Percentiles rank a stretch among this genome's conserved stretches.
Evolutionary conservation across 768 basidiomycete species (phyloP).

Genomic region (Hygrocybe punicea): DNA sequence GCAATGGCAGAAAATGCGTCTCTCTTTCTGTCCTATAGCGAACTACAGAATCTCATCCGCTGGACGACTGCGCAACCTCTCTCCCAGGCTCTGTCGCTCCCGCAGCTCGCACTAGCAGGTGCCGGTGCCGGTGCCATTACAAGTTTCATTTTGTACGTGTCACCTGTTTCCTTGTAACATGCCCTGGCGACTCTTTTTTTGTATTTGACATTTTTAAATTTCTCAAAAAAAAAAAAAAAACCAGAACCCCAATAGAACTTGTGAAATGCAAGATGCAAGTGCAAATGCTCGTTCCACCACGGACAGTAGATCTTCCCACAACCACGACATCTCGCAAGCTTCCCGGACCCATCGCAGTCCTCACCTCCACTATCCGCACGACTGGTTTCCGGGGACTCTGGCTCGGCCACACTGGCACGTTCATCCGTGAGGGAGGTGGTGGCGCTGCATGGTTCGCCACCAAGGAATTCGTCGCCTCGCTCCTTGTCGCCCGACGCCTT

Average conservation of each 20-base stretch:
- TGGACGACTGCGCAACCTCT: conserved; percentile 31
- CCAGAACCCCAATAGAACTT: conserved; percentile 83
- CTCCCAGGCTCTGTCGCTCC: conserved; percentile 52
- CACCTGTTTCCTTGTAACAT: too few relatives aligned
- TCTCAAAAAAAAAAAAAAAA: too few relatives aligned
- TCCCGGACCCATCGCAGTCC: conserved; percentile 67
- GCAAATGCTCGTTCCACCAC: conserved; percentile 57
- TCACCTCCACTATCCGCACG: conserved; percentile 51
- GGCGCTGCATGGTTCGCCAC: conserved; percentile 83
- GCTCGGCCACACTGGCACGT: conserved; percentile 82
- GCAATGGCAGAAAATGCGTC: conserved; percentile 93
- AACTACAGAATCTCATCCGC: conserved; percentile 65
- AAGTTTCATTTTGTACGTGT: conserved; percentile 79
- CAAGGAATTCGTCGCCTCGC: conserved; percentile 71
- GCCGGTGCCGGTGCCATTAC: conserved; percentile 82
- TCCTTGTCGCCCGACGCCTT: conserved; percentile 52
- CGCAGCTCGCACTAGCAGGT: conserved; percentile 76
- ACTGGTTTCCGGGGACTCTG: conserved; percentile 71
- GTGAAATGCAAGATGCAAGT: conserved; percentile 95
- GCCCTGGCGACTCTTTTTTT: too few relatives aligned
- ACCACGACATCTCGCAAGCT: conserved; percentile 30
- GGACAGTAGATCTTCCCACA: conserved; percentile 8
- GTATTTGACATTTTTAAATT: too few relatives aligned
- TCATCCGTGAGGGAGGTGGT: conserved; percentile 86
- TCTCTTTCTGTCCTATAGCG: conserved; percentile 83